Evolutionary conservation across 345 rosid species (phyloP), one percentile per base, ranked within the genome.

Genomic region (Aegle marmelos): DNA sequence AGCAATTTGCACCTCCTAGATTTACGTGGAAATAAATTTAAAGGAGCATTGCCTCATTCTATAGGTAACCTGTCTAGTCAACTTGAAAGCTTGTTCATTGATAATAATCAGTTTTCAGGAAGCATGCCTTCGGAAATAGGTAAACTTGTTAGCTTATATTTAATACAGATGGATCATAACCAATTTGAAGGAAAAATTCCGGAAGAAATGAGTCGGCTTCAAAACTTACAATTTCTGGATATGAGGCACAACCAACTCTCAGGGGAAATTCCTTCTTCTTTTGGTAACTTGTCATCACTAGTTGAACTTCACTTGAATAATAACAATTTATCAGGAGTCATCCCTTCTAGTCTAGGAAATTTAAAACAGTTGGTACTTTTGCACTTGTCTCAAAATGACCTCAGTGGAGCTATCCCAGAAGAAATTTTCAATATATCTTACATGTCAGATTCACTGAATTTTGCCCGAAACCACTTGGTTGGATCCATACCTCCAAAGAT

Each of bases 311-410:
- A 62, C 62, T 9, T 72, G 8, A 14, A 8, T 0, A 19, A 58
- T 13, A 85, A 85, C 70, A 67, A 34, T 19, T 39, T 85, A 6
- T n/a, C 48, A 4, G 85, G 88, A 34, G 62, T 27, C 16, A 79
- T 85, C 1, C 85, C 87, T 25, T 25, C 77, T 6, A 34, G 21
- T 61, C 2, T 82, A 4, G 76, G 75, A 37, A 79, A 67, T 14
- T 74, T 80, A 21, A 4, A 28, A 25, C 45, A 39, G 3, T 25
- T 83, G 19, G 5, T 19, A 21, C 2, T 0, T 21, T 27, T 79
- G 31, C 22, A 45, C 25, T 36, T 82, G 33, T 59, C 45, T 11
- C 16, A 30, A 16, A 82, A 82, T 36, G 19, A 64, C 28, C 68
- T 82, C 4, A 70, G 1, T 24, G 82, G 85, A 2, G 13, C 16